phyloP scores from a whole-genome alignment of 805 yeast species.

The Maudiozyma barnettii region DNA sequence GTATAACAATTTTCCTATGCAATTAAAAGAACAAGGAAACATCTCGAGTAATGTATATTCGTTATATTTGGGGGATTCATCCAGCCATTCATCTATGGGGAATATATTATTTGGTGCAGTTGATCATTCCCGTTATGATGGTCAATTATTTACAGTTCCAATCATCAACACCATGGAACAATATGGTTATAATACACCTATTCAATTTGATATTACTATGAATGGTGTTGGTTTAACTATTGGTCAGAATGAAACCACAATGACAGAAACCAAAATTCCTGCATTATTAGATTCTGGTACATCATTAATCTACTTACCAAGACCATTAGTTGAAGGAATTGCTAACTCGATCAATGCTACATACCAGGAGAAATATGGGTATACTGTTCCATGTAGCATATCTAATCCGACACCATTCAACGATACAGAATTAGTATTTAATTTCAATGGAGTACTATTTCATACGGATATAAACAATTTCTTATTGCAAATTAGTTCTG shows the following conservation, averaged over 20 bases:
- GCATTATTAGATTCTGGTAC: conserved; percentile 39
- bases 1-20: conserved; percentile 12
- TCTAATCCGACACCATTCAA: conserved; percentile 13
- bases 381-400: conserved; percentile 33
- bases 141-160: conserved; percentile 28
- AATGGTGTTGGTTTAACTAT: conserved; percentile 21
- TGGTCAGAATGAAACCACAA: conserved; percentile 17
- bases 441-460: conserved; percentile 53
- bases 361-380: conserved; percentile 34
- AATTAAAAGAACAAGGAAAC: conserved; percentile 18
- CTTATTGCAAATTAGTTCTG: conserved; percentile 12
- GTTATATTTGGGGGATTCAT: conserved; percentile 40
- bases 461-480: conserved; percentile 35
- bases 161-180: conserved; percentile 14
- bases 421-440: conserved; percentile 33
- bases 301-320: conserved; percentile 37
- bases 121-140: conserved; percentile 31
- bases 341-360: conserved; percentile 36
- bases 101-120: conserved; percentile 34
- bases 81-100: conserved; percentile 34
- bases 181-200: conserved; percentile 9
- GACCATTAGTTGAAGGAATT: conserved; percentile 25
- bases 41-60: conserved; percentile 34
- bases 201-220: conserved; percentile 28
- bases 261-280: conserved; percentile 21